Evolutionary conservation across 169 alveolate genomes (phyloP).

Genomic region (Sarcocystis neurona): DNA sequence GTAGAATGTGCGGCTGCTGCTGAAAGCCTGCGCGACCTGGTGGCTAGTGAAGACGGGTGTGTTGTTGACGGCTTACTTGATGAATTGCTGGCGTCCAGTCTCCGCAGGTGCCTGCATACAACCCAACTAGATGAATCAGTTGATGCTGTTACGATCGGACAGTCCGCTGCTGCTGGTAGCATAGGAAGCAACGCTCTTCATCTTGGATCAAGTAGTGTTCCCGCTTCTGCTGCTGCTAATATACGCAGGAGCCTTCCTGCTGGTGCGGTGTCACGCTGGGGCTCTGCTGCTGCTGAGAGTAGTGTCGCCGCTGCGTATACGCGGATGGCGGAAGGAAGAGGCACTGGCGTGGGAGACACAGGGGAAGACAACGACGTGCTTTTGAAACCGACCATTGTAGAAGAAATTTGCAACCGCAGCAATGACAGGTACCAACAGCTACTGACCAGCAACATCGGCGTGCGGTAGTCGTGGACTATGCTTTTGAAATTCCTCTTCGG

Average conservation of each 20-base stretch:
- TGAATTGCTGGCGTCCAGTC: conserved; percentile 62
- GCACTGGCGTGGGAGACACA: conserved; percentile 3
- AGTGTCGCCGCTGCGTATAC: not conserved
- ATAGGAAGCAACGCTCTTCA: no score
- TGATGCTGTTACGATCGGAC: not conserved
- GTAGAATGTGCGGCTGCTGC: conserved; percentile 64
- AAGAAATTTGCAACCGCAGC: conserved; percentile 19
- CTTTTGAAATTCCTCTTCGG: no score
- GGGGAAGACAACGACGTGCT: not conserved
- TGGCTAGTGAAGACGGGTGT: conserved; percentile 66
- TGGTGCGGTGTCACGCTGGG: no score
- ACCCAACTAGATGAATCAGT: not conserved
- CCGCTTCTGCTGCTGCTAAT: no score
- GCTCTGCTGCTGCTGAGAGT: not conserved
- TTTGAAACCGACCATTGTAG: not conserved
- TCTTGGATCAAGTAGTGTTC: no score
- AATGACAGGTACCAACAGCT: no score
- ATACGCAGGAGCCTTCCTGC: no score
- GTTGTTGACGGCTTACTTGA: conserved; percentile 69
- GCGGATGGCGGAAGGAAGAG: not conserved
- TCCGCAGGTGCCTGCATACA: not conserved
- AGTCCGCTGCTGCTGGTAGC: no score
- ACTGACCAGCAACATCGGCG: no score
- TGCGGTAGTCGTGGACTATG: no score
- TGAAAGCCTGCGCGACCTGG: conserved; percentile 53